Base-by-base conservation (phyloP, 805 yeast species). In the Barnettozyma sucrosica region DNA sequence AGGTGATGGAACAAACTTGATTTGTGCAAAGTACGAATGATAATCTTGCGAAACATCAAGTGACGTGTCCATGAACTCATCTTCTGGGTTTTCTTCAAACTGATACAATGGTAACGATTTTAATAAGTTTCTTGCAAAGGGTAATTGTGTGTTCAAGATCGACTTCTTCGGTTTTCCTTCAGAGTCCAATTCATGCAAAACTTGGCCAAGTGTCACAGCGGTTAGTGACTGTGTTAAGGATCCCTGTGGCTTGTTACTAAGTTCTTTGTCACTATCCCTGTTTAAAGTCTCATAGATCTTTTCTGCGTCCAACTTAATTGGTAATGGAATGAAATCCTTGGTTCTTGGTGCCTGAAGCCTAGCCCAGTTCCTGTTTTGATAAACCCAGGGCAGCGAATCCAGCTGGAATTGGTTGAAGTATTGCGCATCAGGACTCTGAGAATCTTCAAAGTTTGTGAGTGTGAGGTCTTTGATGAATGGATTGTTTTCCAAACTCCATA, bases 1-100 rank as follows among this genome's bases (percentile, higher is more conserved):
- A 34, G 79, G 71, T 6, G 73, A 65, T 1, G 81, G 81, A 8
- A 69, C 55, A 45, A 76, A 71, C 53, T 69, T 70, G 48, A 77
- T 50, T 55, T 77, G 80, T 13, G 72, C 65, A 33, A 63, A 57
- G 52, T 73, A 70, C 4, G 57, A 43, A 40, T 63, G 66, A 36
- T 63, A 57, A 38, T 60, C 67, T 16, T 51, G 48, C 3, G 55
- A 49, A 6, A 28, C 20, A 28, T 54, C 58, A 1, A 45, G 19
- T 33, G 47, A 23, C 9, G 24, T n/a, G n/a, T 45, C 47, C 21
- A 33, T 14, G 14, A 43, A 26, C 7, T 48, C 50, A 1, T 38
- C 50, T 14, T 28, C 42, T 21, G 23, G 11, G 11, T 20, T 7
- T 13, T 40, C 46, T 6, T 47, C 49, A n/a, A 39, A 23, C 5